Percentiles rank a stretch among this genome's conserved stretches.
phyloP scores from a whole-genome alignment of 352 stramenopile genomes.

The Phytophthora meadii region DNA sequence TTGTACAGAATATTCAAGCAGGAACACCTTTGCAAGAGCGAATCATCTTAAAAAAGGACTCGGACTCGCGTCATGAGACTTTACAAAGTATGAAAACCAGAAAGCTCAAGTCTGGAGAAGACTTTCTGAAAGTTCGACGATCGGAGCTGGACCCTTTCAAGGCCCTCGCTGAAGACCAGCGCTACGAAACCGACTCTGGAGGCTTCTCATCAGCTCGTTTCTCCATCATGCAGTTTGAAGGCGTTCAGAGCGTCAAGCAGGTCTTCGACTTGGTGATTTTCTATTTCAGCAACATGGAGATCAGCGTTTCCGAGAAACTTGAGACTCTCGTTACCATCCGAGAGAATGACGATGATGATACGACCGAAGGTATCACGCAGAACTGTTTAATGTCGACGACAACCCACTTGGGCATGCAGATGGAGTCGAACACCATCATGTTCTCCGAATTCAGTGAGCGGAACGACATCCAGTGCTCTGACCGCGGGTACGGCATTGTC shows the following conservation, averaged over 20 bases:
- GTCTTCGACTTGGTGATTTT: conserved; percentile 61
- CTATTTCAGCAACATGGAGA: conserved; percentile 68
- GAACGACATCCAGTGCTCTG: conserved; percentile 22
- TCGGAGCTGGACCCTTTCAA: conserved; percentile 32
- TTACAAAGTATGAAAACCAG: conserved; percentile 30
- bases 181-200: conserved; percentile 49
- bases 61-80: conserved; percentile 10
- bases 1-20: conserved; percentile 31
- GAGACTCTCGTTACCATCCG: conserved; percentile 56
- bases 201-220: conserved; percentile 61
- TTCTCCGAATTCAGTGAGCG: conserved; percentile 42
- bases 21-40: conserved; percentile 39
- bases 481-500: conserved; percentile 33
- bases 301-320: conserved; percentile 58
- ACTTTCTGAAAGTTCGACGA: conserved; percentile 40
- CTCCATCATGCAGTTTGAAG: conserved; percentile 58
- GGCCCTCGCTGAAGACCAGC: conserved; percentile 40
- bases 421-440: conserved; percentile 53
- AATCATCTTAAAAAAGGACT: conserved; percentile 35
- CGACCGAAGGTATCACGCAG: conserved; percentile 23
- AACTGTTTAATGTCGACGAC: conserved; percentile 52
- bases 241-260: conserved; percentile 40
- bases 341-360: conserved; percentile 48
- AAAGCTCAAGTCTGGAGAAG: conserved; percentile 35
- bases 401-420: conserved; percentile 28